Evolutionary conservation across 768 basidiomycete species (phyloP), one percentile per base, ranked within the genome.

Genomic region (Panus rudis): DNA sequence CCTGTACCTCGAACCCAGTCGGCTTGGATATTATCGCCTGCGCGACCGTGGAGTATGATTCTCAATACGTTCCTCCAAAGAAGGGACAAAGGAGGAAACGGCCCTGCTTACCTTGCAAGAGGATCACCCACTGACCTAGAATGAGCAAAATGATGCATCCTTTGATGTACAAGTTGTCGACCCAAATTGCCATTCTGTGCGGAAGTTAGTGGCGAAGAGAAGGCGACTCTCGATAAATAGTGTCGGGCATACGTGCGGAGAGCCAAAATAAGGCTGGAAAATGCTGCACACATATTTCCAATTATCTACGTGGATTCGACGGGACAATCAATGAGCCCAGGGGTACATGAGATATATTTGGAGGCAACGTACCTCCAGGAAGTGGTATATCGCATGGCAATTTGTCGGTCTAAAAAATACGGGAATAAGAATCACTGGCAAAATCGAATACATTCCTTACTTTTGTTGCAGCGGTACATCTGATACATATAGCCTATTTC

Each of bases 211-310:
- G 35, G 3, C 7, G 35, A 17, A 19, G 6, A 33, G 28, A 30
- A n/a, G 28, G 28, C n/a, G 10, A 30, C 28, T 10, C 10, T 10
- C 28, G 28, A 10, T 10, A n/a, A 37, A 11, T 42, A 23, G 14
- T 42, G 14, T 41, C 20, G 2, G 1, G 63, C 76, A 50, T 57
- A 82, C 81, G 82, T 83, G 59, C 81, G 65, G 31, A 84, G 62
- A 2, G 78, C 79, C 6, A 85, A 69, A 53, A 84, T 85, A 45
- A 84, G 73, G 55, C 79, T 83, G 12, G 83, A 81, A 3, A 84
- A 65, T 20, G 81, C 82, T 32, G 84, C 74, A 19, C 81, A 66
- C 14, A 76, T 73, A 59, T 82, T 82, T n/a, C 83, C 83, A 42
- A 77, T 69, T 34, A 67, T 62, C 68, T 73, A 21, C 13, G 13